Base-by-base conservation (phyloP, 2,329 filamentous ascomycete species). In the Teratosphaeria gauchensis region DNA sequence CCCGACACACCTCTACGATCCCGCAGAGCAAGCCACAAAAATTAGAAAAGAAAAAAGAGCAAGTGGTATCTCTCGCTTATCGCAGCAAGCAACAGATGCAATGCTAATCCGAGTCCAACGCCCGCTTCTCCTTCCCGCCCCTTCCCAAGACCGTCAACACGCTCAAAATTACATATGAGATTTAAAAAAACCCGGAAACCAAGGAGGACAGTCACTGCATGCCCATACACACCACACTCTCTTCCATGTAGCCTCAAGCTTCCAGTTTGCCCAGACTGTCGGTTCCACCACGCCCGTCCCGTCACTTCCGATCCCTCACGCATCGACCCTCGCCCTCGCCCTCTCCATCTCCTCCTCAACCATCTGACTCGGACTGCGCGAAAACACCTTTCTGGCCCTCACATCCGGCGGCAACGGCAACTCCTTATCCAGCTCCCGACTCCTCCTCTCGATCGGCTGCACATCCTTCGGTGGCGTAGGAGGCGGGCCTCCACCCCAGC, bases 401-500 rank as follows among this genome's bases (percentile, higher is more conserved):
- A 48, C 19, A 0, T 48, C 42, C 24, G 63, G 62, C n/a, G 66
- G 67, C 38, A 66, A 48, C 19, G 67, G 68, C 38, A 72, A 60
- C 5, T 62, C 63, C 56, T 71, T 69, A 32, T 69, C 65, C 31
- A 66, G 54, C 21, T 46, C 58, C 32, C 60, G 54, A 33, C 62
- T 61, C 48, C 62, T 62, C n/a, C 66, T 68, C 56, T 74, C 72
- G 31, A 62, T 59, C 48, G 61, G 61, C n/a, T 65, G 68, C 56
- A 73, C 72, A 58, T 77, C 70, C 56, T 72, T 78, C 0, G 76
- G 76, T 12, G 76, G 76, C n/a, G 76, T 78, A 2, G 75, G 74
- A 31, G 76, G 76, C 33, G 74, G 74, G n/a, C 57, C 61, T 12
- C 66, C 65, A 19, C 66, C 66, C 62, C 65, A 66, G 58, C 62